Percentiles rank a stretch among this genome's conserved stretches.
These are phyloP conservation scores for Pythium scleroteichum DNA, from an alignment of 352 stramenopile genomes.

Conservation along the genomic window DNA sequence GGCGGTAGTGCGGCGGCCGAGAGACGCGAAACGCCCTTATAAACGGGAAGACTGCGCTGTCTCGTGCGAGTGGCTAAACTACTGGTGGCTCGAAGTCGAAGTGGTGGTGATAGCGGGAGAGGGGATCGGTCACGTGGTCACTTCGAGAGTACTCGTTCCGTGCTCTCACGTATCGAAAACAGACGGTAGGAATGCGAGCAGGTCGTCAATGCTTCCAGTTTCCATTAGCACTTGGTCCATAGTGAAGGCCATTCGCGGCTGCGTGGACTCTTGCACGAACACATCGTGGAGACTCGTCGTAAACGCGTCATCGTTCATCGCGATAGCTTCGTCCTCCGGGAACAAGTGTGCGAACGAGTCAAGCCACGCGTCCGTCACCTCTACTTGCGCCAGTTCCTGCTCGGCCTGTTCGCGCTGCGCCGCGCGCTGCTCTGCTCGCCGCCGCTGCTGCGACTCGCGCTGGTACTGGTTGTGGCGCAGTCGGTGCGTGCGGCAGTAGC, in stretches of 20 bases:
- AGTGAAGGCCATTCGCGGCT: not conserved
- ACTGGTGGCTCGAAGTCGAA: too few relatives aligned
- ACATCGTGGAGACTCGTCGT: not conserved
- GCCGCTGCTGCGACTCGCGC: constrained; percentile 8
- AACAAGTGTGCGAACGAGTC: not conserved
- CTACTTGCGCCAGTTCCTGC: not conserved
- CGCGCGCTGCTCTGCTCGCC: not conserved
- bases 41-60: too few relatives aligned
- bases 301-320: not conserved
- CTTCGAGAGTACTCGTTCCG: too few relatives aligned
- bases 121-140: too few relatives aligned
- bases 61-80: too few relatives aligned
- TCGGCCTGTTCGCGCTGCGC: not conserved
- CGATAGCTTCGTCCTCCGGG: too few relatives aligned
- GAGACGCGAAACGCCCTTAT: too few relatives aligned
- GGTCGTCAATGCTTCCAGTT: not conserved
- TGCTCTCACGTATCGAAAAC: not conserved
- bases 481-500: constrained; percentile 3
- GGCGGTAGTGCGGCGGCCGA: too few relatives aligned
- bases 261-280: not conserved
- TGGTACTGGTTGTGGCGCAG: constrained; percentile 10
- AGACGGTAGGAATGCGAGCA: not conserved
- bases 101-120: too few relatives aligned
- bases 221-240: not conserved
- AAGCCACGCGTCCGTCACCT: not conserved